phyloP scores from a whole-genome alignment of 441 rosid species.

The Erysimum cheiri region DNA sequence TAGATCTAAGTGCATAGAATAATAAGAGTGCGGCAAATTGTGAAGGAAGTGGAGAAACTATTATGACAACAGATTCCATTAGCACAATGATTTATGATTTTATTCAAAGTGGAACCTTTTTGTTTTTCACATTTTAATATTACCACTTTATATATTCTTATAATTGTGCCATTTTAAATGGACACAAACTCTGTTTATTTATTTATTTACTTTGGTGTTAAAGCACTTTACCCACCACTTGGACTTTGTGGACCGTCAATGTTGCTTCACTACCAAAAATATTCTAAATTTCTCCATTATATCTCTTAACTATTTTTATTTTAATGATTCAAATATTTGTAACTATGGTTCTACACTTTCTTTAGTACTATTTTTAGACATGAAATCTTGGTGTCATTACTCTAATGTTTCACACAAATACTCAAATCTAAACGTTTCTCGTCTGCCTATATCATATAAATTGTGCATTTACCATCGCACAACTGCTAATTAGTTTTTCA shows the following conservation, averaged over 20 bases:
- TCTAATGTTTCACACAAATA: conserved; percentile 4
- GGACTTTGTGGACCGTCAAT: conserved; percentile 37
- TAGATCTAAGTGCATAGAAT: conserved; percentile 29
- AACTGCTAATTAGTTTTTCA: no score
- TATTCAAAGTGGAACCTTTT: conserved; percentile 34
- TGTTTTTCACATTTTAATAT: conserved; percentile 32
- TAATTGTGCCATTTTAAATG: conserved; percentile 41
- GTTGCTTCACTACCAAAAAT: conserved; percentile 29
- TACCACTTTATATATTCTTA: conserved; percentile 36
- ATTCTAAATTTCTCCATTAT: neutral
- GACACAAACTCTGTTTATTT: conserved; percentile 39
- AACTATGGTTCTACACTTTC: conserved; percentile 13
- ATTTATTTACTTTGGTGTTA: conserved; percentile 34
- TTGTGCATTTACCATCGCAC: no score
- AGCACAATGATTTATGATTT: conserved; percentile 48
- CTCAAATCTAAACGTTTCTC: neutral
- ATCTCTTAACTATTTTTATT: neutral
- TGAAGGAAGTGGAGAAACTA: conserved; percentile 58
- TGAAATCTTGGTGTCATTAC: conserved; percentile 12
- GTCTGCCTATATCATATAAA: no score
- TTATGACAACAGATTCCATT: conserved; percentile 55
- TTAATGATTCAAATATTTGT: neutral
- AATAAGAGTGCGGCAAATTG: conserved; percentile 27
- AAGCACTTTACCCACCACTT: conserved; percentile 37
- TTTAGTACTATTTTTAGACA: conserved; percentile 5